Base-by-base conservation (phyloP, 2,329 filamentous ascomycete genomes). In the Paracoccidioides lutzii region DNA sequence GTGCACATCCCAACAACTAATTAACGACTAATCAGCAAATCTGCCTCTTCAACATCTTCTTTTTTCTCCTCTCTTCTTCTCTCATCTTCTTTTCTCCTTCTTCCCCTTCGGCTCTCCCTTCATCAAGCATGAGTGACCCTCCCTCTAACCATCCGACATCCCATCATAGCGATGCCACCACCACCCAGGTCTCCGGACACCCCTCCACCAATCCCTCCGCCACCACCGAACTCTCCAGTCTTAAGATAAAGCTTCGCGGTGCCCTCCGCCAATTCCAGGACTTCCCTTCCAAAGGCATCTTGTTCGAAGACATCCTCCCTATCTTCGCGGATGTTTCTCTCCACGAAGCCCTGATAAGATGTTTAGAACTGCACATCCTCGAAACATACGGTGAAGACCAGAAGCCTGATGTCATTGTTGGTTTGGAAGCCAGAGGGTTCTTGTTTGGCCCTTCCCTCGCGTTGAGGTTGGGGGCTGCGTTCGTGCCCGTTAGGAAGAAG, bases 291-390 rank as follows among this genome's bases (percentile, higher is more conserved):
- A 84, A 87, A 48, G 91, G 93, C 71, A 91, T 98, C 69, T 80
- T 95, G 66, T 98, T 98, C 74, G 89, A 96, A 76, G 93, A 98
- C 71, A 97, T 98, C 74, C 85, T 98, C 73, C 93, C 93, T 59
- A 85, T 97, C 69, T 97, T 98, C 78, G 83, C 88, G 70, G 80
- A 89, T 67, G 83, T 84, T 55, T 68, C 71, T 53, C 78, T 87
- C 59, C 91, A 96, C 75, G 78, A 81, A 63, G 79, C 82, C 55
- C 84, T 98, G 57, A 78, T 96, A 70, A 81, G 84, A 65, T 88
- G 89, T 51, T 85, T 97, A 63, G 87, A 95, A 73, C 78, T 96
- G 59, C 85, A 95, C 71, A 79, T 95, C 61, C 74, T 80, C 56
- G 76, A 84, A 64, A 78, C 78, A 59, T 85, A 85, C 65, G 71